Evolutionary conservation across 73 alveolate genomes (phyloP).

Genomic region (Paramecium bursaria): DNA sequence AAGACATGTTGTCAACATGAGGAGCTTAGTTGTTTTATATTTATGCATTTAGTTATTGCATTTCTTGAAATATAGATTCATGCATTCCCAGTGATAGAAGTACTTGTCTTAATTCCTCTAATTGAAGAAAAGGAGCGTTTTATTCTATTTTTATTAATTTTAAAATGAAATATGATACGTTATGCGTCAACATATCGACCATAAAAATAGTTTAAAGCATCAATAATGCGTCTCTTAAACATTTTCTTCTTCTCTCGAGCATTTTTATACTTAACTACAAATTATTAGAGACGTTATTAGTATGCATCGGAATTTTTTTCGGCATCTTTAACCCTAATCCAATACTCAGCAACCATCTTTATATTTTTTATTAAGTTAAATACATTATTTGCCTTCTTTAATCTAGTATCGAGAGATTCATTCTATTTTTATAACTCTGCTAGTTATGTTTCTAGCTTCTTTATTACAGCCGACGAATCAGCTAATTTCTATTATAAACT

Average conservation of each 20-base stretch:
- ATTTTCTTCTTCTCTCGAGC: constrained; percentile 46
- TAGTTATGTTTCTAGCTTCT: constrained; percentile 7
- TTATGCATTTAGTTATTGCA: constrained; percentile 44
- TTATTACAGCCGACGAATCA: constrained; percentile 9
- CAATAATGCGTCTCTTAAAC: constrained; percentile 53
- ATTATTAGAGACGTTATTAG: not conserved
- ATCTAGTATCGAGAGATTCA: constrained; percentile 30
- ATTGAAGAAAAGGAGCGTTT: constrained; percentile 35
- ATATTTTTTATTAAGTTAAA: not conserved
- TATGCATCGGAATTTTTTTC: not conserved
- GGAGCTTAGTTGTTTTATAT: not conserved
- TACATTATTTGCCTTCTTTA: constrained; percentile 40
- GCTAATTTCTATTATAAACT: constrained; percentile 14
- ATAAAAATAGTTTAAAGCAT: constrained; percentile 52
- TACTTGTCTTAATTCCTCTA: constrained; percentile 51
- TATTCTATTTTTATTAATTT: constrained; percentile 29
- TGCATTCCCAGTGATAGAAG: constrained; percentile 53
- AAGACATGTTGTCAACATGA: constrained; percentile 44
- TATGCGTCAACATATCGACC: constrained; percentile 58
- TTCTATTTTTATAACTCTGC: constrained; percentile 48
- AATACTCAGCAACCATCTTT: constrained; percentile 55
- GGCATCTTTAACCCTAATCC: constrained; percentile 40
- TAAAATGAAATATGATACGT: constrained; percentile 9
- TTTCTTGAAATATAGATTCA: constrained; percentile 52
- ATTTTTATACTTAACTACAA: not conserved